Evolutionary conservation across 148 eudicot species (phyloP).

Genomic region (Rheum nobile): DNA sequence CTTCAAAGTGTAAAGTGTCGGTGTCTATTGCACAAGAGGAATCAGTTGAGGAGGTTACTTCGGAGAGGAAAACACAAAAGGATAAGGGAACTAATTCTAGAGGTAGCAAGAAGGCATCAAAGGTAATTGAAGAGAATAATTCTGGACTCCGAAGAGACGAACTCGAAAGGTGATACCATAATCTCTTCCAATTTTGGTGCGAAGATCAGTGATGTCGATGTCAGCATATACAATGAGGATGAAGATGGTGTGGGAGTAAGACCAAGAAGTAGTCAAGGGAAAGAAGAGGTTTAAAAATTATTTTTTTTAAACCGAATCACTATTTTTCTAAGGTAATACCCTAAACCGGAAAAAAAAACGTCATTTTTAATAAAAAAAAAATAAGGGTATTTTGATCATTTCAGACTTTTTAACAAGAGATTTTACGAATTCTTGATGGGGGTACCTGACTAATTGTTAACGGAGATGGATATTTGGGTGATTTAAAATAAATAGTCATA

Average conservation of each 20-base stretch:
- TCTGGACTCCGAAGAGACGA: conserved; percentile 31
- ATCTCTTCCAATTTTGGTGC: conserved; percentile 17
- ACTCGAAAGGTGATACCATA: conserved; percentile 44
- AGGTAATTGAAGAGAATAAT: conserved; percentile 23
- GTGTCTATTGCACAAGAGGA: conserved; percentile 28
- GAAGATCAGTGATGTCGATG: conserved; percentile 35
- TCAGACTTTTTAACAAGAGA: too few relatives aligned
- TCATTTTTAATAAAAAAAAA: too few relatives aligned
- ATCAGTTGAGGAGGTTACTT: conserved; percentile 15
- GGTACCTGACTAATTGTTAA: too few relatives aligned
- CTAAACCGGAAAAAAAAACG: too few relatives aligned
- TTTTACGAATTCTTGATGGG: too few relatives aligned
- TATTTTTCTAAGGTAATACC: too few relatives aligned
- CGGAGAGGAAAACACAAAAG: conserved; percentile 24
- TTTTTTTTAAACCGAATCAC: too few relatives aligned
- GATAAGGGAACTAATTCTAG: conserved; percentile 25
- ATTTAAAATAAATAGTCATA: too few relatives aligned
- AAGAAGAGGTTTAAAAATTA: too few relatives aligned
- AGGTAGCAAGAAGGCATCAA: conserved; percentile 35
- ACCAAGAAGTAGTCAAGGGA: conserved; percentile 29
- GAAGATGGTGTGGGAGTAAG: conserved; percentile 28
- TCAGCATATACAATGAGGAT: conserved; percentile 13
- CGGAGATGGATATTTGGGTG: too few relatives aligned
- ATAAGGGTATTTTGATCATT: too few relatives aligned
- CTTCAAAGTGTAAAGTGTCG: conserved; percentile 28